Conservation (phyloP, 1,284 basidiomycete species). For the Apiotrichum gamsii region DNA sequence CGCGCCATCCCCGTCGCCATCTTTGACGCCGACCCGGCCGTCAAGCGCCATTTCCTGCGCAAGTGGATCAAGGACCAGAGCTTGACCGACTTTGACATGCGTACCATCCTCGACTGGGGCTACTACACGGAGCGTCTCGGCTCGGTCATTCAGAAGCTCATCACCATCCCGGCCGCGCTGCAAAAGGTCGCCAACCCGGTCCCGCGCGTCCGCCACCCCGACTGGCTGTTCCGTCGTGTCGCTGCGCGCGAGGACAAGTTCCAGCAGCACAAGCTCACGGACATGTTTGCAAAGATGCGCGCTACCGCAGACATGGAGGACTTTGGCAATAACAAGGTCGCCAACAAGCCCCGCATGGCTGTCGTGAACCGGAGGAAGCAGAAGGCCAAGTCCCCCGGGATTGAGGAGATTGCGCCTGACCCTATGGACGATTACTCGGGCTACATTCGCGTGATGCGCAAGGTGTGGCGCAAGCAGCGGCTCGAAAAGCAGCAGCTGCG, state of each 20-base stretch:
- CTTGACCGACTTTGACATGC: conserved; percentile 81
- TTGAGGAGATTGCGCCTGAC: conserved; percentile 51
- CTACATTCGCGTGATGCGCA: conserved; percentile 75
- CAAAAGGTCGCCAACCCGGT: conserved; percentile 97
- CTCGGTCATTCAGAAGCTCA: conserved; percentile 97
- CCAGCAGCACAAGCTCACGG: conserved; percentile 94
- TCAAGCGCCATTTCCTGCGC: conserved; percentile 85
- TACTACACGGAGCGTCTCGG: conserved; percentile 98
- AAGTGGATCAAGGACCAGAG: conserved; percentile 95
- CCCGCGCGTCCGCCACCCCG: conserved; percentile 89
- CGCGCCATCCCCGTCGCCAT: conserved; percentile 98
- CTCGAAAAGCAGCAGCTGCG: conserved; percentile 47
- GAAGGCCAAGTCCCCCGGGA: conserved; percentile 29
- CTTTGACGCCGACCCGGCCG: conserved; percentile 86
- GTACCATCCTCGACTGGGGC: conserved; percentile 93
- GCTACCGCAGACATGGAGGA: conserved; percentile 50
- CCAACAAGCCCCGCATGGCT: conserved; percentile 47
- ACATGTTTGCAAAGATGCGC: conserved; percentile 72
- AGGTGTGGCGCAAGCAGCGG: conserved; percentile 66
- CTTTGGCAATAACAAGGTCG: conserved; percentile 44
- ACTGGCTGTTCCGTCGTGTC: conserved; percentile 92
- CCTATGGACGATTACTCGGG: conserved; percentile 62
- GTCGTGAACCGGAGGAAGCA: conserved; percentile 56
- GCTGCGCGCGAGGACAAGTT: conserved; percentile 89
- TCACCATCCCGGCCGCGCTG: conserved; percentile 98